Base-by-base conservation (phyloP, 1,284 basidiomycete species). In the Lentinula novae-zelandiae region DNA sequence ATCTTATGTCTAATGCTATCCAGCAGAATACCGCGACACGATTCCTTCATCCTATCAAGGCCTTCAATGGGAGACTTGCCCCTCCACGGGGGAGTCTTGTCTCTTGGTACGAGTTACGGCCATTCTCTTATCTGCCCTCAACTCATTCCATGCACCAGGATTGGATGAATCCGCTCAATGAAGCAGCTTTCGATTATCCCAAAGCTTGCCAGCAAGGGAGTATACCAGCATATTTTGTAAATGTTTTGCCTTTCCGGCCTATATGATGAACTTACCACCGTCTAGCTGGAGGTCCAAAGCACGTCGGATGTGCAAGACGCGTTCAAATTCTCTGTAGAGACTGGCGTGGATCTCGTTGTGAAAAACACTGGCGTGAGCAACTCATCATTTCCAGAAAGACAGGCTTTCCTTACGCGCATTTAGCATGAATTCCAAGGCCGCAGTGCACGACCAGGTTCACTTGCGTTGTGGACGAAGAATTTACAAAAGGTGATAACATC, bases 81-180 rank as follows among this genome's bases (percentile, higher is more conserved):
- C 54, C 15, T 40, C 54, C 3, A 56, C n/a, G 13, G 58, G 34
- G n/a, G 20, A 44, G n/a, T 38, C 46, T 33, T 22, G 42, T 33
- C 22, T 38, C 8, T 20, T 42, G 17, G 22, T 22, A 22, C 31
- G 17, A 5, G 9, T 15, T 5, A 22, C 9, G 8, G n/a, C 27
- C 27, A 27, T 22, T 3, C 27, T 27, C 27, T 27, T n/a, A 20
- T 8, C 10, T 22, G 10, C 1, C 22, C 17, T 20, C 9, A 6
- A n/a, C 22, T 46, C 7, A 20, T 20, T 12, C 17, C 8, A 22
- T 46, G 17, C 12, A 5, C 44, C 9, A 46, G 44, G 44, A 46
- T 20, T 46, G 44, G 44, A 46, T 22, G 44, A 22, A 46, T 46
- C 66, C 69, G 3, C 60, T 61, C n/a, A 72, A 51, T 67, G 66